These are phyloP conservation scores for Phaeosphaeriaceae sp. DNA, from an alignment of 2,329 filamentous ascomycete species.

Conservation along the genomic window DNA sequence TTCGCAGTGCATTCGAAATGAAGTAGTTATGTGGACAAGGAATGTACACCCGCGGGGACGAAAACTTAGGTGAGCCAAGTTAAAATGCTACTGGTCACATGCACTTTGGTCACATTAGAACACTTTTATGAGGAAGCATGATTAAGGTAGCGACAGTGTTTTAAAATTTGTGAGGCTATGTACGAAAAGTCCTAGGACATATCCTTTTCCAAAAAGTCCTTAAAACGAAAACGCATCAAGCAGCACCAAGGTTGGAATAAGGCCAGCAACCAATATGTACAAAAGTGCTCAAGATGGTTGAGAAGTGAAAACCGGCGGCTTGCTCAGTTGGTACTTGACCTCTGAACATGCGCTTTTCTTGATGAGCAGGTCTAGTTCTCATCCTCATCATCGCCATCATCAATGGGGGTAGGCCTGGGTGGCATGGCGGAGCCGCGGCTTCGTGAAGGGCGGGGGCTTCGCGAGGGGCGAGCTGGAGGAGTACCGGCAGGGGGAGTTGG, in stretches of 20 bases:
- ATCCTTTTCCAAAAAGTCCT: background rate
- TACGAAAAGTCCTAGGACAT: background rate
- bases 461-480: background rate
- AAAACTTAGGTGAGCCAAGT: too few relatives aligned
- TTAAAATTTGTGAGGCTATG: background rate
- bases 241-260: background rate
- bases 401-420: constrained; percentile 15
- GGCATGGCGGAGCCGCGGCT: constrained; percentile 1
- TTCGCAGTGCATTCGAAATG: too few relatives aligned
- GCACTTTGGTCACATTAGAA: background rate
- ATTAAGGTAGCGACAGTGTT: constrained; percentile 3
- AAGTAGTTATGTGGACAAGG: too few relatives aligned
- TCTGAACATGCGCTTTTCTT: too few relatives aligned
- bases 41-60: too few relatives aligned
- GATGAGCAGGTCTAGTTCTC: constrained; percentile 7
- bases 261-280: background rate
- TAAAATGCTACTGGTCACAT: too few relatives aligned
- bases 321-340: too few relatives aligned
- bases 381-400: constrained; percentile 11
- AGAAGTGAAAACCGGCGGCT: background rate
- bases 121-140: background rate
- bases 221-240: background rate
- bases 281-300: background rate
- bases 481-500: background rate
- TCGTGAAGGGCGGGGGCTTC: background rate